Percentiles rank a stretch among this genome's conserved stretches.
Conservation (phyloP, 345 rosid genomes). For the Hypericum perforatum region DNA sequence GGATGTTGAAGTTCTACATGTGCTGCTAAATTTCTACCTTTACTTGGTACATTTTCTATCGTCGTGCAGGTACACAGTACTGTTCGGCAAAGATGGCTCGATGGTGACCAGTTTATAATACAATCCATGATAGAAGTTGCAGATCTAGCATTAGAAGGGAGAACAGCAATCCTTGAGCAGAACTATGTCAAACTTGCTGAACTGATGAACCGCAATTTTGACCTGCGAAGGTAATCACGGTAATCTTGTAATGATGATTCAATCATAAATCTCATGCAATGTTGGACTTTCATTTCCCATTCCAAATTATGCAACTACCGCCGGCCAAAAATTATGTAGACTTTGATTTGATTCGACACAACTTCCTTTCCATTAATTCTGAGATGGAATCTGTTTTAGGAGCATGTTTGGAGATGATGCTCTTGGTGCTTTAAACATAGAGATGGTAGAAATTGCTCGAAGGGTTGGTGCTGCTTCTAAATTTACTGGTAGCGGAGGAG, state of each 20-base stretch:
- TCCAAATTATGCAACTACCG: neutral
- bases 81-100: conserved; percentile 80
- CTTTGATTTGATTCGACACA: no score
- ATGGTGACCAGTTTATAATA: conserved; percentile 68
- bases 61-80: conserved; percentile 64
- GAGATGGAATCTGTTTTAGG: conserved; percentile 21
- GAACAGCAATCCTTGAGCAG: conserved; percentile 44
- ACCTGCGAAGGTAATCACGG: conserved; percentile 60
- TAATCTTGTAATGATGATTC: neutral
- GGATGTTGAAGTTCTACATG: no score
- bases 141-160: conserved; percentile 57
- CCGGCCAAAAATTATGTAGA: no score
- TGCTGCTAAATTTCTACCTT: no score
- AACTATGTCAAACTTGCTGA: conserved; percentile 54
- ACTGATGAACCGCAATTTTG: conserved; percentile 77
- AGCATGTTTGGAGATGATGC: conserved; percentile 78
- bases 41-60: no score
- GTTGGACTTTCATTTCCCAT: neutral
- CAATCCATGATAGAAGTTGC: conserved; percentile 66
- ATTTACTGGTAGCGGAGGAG: conserved; percentile 96
- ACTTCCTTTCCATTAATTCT: no score
- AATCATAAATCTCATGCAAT: neutral
- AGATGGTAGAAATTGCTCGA: conserved; percentile 86
- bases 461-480: conserved; percentile 72
- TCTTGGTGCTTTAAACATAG: conserved; percentile 60